Evolutionary conservation across 2,329 filamentous ascomycete genomes (phyloP), one percentile per base, ranked within the genome.

Genomic region (Fusarium solani-melongenae): DNA sequence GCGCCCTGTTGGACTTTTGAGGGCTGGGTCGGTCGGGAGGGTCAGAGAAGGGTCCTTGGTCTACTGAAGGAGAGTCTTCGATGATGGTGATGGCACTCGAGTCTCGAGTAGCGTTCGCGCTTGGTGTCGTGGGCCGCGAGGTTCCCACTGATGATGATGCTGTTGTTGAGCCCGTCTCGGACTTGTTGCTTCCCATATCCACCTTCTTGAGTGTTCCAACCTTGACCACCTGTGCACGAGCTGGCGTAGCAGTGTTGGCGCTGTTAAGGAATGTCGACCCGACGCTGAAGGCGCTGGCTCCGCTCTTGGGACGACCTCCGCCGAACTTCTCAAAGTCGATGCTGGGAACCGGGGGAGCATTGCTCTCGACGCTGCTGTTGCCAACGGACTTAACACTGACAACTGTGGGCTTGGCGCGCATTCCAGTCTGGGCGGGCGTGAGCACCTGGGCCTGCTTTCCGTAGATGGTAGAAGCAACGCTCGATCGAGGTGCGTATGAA

Each of bases 391-490:
- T 96, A 74, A 99, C 95, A 78, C 94, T 98, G 80, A 99, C 95
- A 79, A 98, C 92, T 38, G 94, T 95, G 11, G 96, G 94, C 83
- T 96, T 97, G 73, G 93, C 93, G 69, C 95, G 91, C 80, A 96
- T 93, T 67, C 94, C 93, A 61, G 95, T 96, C 79, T 96, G 94
- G 1, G 95, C 94, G 1, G 95, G 92, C 86, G 93, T 80, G 87
- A 95, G 76, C 39, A 98, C 90, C 61, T 97, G 91, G 17, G 94
- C 95, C 78, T 97, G 94, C 84, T 95, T 96, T 74, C 94, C 93
- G 80, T 98, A 98, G 62, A 98, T 94, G 22, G 96, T 98, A 1
- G 95, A 98, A 5, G 95, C 95, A 72, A 98, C 93, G 79, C 93
- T 95, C 57, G 89, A 91, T 65, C 91, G 88, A 36, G 88, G 88